Base-by-base conservation (phyloP, 2,329 filamentous ascomycete genomes). In the Xylariales sp. region DNA sequence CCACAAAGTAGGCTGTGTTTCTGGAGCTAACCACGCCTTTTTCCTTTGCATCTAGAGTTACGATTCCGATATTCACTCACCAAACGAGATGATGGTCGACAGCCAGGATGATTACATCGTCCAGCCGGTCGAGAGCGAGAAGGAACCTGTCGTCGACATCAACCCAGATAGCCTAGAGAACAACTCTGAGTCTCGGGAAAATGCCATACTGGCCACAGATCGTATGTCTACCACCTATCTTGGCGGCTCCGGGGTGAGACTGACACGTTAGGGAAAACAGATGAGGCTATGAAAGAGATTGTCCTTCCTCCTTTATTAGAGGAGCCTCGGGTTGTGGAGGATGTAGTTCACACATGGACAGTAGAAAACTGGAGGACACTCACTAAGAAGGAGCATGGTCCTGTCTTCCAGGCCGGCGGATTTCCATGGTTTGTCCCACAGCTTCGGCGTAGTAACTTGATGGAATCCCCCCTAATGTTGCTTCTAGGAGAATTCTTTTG, bases 281-380 rank as follows among this genome's bases (percentile, higher is more conserved):
- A 80, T 65, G 86, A 94, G 49, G 85, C 86, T 34, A 95, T 97
- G 78, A 85, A 85, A 68, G 82, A 87, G 52, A 69, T 83, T 48
- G 80, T 89, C 49, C 76, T 97, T 42, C 80, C 81, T 10, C 80
- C 83, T 38, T 69, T 89, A 33, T 51, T 68, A 44, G 81, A 88
- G 49, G 88, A 95, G 49, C 81, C 90, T 46, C 85, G 88, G 55
- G 83, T 84, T 23, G 74, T 91, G 46, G 83, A 83, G 38, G 88
- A 95, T 58, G 74, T 74, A 28, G 67, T 83, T 51, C 62, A 86
- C 62, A 95, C 88, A 53, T 98, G 93, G 93, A 80, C 86, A 20
- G 88, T 98, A 44, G 75, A 86, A 51, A 76, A 85, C 45, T 98
- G 91, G 90, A 76, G 85, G 47, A 74, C 67, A 25, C 65, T 94